Base-by-base conservation (phyloP, 192 early-diverging fungal species). In the Podila clonocystis region DNA sequence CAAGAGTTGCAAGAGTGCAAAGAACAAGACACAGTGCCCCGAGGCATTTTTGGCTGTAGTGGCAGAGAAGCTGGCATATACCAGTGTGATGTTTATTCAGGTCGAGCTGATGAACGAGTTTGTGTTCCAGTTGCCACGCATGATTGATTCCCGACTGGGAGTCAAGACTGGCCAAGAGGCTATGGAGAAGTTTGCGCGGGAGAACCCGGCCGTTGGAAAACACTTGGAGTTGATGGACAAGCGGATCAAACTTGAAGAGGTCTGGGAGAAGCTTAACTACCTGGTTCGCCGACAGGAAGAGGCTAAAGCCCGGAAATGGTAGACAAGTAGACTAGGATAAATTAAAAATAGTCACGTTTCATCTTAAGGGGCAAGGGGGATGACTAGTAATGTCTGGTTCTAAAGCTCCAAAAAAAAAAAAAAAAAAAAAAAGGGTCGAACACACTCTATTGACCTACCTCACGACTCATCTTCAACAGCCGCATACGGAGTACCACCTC, bases 91-190 rank as follows among this genome's bases (percentile, higher is more conserved):
- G 94, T 99, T 99, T 80, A 97, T 99, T 72, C 94, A 96, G 79
- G 94, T 97, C 22, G 97, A 99, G 84, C 88, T 99, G 58, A 85
- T 99, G 78, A 97, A 96, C 78, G 97, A 99, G 83, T 99, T 98
- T 85, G 96, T 97, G 77, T 98, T 97, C 91, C 97, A 98, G 86
- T 90, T 98, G 68, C 97, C 97, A 41, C 85, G 97, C 45, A 95
- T 97, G 84, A 91, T 99, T 24, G 97, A 99, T 82, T 92, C 95
- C 67, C 87, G 92, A 62, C 75, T 99, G 66, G 96, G 97, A 65
- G 97, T 97, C 63, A 94, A 93, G 78, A 87, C 96, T 76, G 89
- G 87, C 9, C 83, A 91, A 70, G 77, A 91, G 63, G 91, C 98
- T 74, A 95, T 97, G 62, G 85, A 90, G 67, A 86, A 91, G 68